Base-by-base conservation (phyloP, 768 basidiomycete species). In the Rickenella mellea region DNA sequence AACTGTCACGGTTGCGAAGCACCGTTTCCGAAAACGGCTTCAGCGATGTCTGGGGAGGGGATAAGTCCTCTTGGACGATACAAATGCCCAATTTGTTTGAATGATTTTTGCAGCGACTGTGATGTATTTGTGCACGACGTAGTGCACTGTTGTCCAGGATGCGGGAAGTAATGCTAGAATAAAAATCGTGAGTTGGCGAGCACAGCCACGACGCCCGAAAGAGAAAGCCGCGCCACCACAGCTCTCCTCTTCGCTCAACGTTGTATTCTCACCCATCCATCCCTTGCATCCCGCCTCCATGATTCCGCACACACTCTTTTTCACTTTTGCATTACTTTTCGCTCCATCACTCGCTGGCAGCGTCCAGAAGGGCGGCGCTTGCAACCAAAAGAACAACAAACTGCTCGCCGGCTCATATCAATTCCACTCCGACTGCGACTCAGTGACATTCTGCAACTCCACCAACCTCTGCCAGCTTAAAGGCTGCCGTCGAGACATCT, bases 51-150 rank as follows among this genome's bases (percentile, higher is more conserved):
- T 25, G 57, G 62, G 27, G 72, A 92, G 42, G 90, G 85, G 1
- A 68, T 94, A 50, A 92, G 87, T 50, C 78, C 87, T 1, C 66
- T 87, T 5, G 87, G 91, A 14, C 73, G 94, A 26, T 99, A 98
- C 59, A 73, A 80, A 40, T 97, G 96, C 61, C 80, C 83, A 2
- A 83, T 86, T 19, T 98, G 96, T 64, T 53, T 60, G 2, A 66
- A 84, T 39, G 83, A 96, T 56, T 99, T 97, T 55, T 98, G 96
- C 57, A 74, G 80, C 20, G 93, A 98, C 38, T 99, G 96, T 57
- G 96, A 99, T 63, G 75, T 94, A 15, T 96, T 97, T 55, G 80
- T 97, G 4, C 96, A 98, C 52, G 89, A 94, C 48, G 90, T 91
- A 17, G 69, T 97, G 15, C 94, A 97, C 56, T 90, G 87, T 46